Conservation (phyloP, 2,329 filamentous ascomycete genomes). For the Cladosporium sp. region DNA sequence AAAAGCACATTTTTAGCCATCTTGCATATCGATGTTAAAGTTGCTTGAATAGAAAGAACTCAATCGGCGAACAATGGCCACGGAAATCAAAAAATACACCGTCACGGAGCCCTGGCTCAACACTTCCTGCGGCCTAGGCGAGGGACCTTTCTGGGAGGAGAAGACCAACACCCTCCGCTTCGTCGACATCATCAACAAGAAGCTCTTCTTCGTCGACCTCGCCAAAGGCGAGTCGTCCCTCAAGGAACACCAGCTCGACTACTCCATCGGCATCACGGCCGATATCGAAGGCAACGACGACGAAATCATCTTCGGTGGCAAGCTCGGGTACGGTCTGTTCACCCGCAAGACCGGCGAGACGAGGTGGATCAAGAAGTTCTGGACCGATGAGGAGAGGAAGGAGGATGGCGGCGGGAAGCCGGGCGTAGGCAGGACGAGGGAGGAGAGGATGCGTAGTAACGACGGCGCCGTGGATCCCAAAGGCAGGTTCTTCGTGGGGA, state of each 20-base stretch:
- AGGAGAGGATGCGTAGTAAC: slow-evolving; percentile 60
- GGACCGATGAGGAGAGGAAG: slow-evolving; percentile 48
- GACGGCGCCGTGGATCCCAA: slow-evolving; percentile 77
- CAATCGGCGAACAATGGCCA: slow-evolving; percentile 24
- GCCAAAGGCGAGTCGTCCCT: slow-evolving; percentile 56
- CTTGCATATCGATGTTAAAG: no score
- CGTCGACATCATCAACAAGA: slow-evolving; percentile 76
- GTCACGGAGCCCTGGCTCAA: slow-evolving; percentile 51
- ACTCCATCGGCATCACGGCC: slow-evolving; percentile 60
- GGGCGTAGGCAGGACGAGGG: slow-evolving; percentile 33
- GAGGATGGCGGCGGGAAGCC: slow-evolving; percentile 29
- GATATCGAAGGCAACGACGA: slow-evolving; percentile 68
- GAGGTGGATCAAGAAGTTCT: slow-evolving; percentile 55
- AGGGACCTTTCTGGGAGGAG: slow-evolving; percentile 70
- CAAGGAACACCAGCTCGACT: slow-evolving; percentile 52
- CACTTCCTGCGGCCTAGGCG: slow-evolving; percentile 63
- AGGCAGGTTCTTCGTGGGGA: slow-evolving; percentile 79
- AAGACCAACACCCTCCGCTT: slow-evolving; percentile 65
- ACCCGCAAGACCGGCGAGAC: slow-evolving; percentile 58
- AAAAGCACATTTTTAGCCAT: background rate
- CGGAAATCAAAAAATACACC: slow-evolving; percentile 30
- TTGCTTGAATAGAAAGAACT: background rate
- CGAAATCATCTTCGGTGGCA: slow-evolving; percentile 72
- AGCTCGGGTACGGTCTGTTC: slow-evolving; percentile 75
- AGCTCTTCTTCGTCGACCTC: slow-evolving; percentile 68